phyloP scores from a whole-genome alignment of 257 asterid species.

The Forsythia viridissima region DNA sequence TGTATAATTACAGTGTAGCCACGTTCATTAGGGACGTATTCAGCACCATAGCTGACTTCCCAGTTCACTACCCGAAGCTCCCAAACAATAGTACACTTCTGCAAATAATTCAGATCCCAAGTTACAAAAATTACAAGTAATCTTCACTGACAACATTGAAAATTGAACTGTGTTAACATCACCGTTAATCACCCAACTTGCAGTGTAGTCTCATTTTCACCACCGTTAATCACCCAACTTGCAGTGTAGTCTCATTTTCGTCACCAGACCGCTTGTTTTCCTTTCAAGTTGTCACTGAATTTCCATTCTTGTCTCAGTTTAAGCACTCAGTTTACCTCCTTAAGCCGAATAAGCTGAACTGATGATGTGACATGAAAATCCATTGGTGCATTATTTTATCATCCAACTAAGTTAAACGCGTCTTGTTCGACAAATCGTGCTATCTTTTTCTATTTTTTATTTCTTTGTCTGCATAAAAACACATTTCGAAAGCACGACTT shows the following conservation, averaged over 20 bases:
- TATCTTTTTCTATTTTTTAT: too few relatives aligned
- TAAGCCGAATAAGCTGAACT: not conserved
- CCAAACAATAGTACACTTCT: constrained; percentile 89
- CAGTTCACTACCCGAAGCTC: constrained; percentile 92
- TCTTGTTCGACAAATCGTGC: not conserved
- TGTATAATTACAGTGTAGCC: constrained; percentile 70
- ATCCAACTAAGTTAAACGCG: too few relatives aligned
- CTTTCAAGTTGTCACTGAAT: not conserved
- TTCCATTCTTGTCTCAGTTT: not conserved
- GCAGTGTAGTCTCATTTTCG: too few relatives aligned
- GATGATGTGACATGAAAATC: not conserved
- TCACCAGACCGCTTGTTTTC: too few relatives aligned
- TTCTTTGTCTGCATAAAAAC: not conserved
- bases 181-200: too few relatives aligned
- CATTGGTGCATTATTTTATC: not conserved
- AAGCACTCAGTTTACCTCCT: not conserved
- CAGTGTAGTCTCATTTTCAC: too few relatives aligned
- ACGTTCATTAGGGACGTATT: constrained; percentile 61
- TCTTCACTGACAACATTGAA: not conserved
- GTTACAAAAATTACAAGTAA: constrained; percentile 1
- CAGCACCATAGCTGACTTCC: constrained; percentile 91
- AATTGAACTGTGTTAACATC: not conserved
- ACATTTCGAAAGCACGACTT: not conserved
- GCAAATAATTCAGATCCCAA: constrained; percentile 19
- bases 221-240: too few relatives aligned